phyloP scores from a whole-genome alignment of 306 rosid genomes.

The Malus orientalis region DNA sequence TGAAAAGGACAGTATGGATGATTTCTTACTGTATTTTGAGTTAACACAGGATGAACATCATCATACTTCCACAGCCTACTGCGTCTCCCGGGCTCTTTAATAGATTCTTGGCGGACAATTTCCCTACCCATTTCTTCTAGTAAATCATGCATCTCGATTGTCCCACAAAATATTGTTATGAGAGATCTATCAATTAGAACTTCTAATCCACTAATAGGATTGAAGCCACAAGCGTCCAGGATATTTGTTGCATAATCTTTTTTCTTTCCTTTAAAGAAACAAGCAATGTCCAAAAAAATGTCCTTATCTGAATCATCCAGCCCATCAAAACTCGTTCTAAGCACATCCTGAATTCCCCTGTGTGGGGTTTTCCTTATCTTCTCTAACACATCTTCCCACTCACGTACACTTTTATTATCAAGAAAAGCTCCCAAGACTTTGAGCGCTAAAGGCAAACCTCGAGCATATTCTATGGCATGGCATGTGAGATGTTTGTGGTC shows the following conservation, averaged over 20 bases:
- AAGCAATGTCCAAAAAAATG: conserved; percentile 21
- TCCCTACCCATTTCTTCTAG: not conserved
- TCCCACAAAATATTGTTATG: not conserved
- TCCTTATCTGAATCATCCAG: conserved; percentile 15
- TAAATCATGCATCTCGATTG: not conserved
- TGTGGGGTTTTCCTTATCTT: conserved; percentile 3
- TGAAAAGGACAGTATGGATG: not conserved
- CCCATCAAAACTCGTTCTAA: conserved; percentile 14
- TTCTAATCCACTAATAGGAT: conserved; percentile 18
- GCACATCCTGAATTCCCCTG: not conserved
- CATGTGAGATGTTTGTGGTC: not conserved
- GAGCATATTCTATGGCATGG: not conserved
- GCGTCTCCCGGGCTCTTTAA: not conserved
- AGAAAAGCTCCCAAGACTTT: too few relatives aligned
- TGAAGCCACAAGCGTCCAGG: conserved; percentile 12
- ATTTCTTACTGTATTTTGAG: not conserved
- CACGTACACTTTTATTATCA: too few relatives aligned
- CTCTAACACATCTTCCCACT: not conserved
- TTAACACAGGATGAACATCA: not conserved
- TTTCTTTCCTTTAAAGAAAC: conserved; percentile 38
- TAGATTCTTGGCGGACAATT: not conserved
- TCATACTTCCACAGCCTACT: not conserved
- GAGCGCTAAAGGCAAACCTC: too few relatives aligned
- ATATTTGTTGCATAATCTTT: conserved; percentile 10
- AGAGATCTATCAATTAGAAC: conserved; percentile 26